These are phyloP conservation scores for Sophora flavescens DNA, from an alignment of 306 rosid genomes.

Conservation along the genomic window DNA sequence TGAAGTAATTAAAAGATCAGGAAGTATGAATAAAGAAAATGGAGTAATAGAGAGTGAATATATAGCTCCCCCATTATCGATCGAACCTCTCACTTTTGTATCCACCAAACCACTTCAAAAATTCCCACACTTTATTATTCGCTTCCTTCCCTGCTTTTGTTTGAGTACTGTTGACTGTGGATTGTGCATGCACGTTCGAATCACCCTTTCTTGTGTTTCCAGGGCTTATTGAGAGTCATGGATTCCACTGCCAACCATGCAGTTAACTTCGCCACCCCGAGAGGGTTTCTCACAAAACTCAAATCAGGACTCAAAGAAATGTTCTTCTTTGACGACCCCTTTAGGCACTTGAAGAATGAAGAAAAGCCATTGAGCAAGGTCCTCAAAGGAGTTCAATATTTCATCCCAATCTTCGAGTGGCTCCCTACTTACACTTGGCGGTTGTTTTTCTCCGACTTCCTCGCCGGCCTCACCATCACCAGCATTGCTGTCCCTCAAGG, in stretches of 20 bases:
- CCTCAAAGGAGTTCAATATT: conserved; percentile 53
- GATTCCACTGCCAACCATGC: neutral
- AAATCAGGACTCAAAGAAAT: conserved; percentile 57
- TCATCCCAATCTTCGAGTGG: conserved; percentile 69
- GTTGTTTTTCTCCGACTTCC: conserved; percentile 51
- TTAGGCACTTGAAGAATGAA: conserved; percentile 43
- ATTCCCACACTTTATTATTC: no score
- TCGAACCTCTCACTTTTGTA: no score
- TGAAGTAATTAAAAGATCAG: no score
- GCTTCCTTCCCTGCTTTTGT: no score
- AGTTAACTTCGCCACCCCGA: conserved; percentile 55
- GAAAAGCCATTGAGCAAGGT: neutral
- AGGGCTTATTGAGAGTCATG: neutral
- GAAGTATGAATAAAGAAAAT: no score
- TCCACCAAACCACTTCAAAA: no score
- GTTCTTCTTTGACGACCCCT: conserved; percentile 67
- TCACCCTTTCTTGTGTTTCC: neutral
- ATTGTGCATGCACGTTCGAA: no score
- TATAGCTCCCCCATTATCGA: no score
- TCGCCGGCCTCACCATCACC: conserved; percentile 75
- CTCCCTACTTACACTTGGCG: conserved; percentile 59
- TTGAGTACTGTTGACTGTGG: no score
- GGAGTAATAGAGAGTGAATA: no score
- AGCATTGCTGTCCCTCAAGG: conserved; percentile 82
- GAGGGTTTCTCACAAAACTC: conserved; percentile 47